A percentile compares a stretch with the other conserved stretches of the same genome.
Evolutionary conservation across 768 basidiomycete genomes (phyloP).

Genomic region (Ramaria sp.): DNA sequence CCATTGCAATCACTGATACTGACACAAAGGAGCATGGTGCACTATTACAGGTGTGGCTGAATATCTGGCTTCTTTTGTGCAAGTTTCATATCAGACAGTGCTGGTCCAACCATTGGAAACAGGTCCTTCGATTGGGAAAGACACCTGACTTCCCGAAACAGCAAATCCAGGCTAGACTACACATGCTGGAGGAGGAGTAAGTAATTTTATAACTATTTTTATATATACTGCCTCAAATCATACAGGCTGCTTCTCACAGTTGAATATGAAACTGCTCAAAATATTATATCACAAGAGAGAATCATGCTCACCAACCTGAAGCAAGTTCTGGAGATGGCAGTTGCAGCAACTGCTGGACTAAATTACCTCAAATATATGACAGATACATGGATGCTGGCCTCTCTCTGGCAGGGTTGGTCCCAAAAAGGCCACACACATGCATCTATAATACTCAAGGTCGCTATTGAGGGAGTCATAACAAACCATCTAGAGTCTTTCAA

Average conservation of each 20-base stretch:
- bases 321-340: background rate
- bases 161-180: no score
- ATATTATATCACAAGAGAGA: background rate
- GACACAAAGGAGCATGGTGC: slow-evolving; percentile 10
- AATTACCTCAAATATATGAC: slow-evolving; percentile 7
- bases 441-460: slow-evolving; percentile 15
- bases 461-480: slow-evolving; percentile 17
- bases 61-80: no score
- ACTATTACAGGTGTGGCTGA: no score
- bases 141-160: no score
- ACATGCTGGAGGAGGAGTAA: no score
- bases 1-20: no score
- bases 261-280: background rate
- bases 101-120: no score
- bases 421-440: slow-evolving; percentile 17
- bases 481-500: slow-evolving; percentile 29
- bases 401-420: slow-evolving; percentile 23
- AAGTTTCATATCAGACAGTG: no score
- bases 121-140: no score
- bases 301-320: background rate
- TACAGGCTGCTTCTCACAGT: background rate
- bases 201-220: no score
- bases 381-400: slow-evolving; percentile 11
- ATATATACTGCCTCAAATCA: no score
- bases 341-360: background rate